Evolutionary conservation across 208 protist species (phyloP).

Genomic region (Polymyxa betae): DNA sequence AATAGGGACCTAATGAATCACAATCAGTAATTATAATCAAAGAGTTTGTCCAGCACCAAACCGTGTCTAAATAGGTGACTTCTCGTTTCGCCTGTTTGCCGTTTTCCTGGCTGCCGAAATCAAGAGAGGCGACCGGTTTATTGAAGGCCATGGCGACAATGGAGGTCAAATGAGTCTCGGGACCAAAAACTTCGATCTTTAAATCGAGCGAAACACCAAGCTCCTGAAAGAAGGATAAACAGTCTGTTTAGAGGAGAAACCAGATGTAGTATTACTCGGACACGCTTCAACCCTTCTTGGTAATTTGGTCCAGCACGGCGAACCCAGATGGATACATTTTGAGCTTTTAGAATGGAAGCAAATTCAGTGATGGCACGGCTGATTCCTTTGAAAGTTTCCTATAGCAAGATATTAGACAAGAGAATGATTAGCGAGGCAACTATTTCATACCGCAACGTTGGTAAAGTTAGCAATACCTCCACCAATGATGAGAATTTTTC

Average conservation of each 20-base stretch:
- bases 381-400: slow-evolving; percentile 81
- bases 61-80: slow-evolving; percentile 26
- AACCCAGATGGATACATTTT: slow-evolving; percentile 76
- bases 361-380: slow-evolving; percentile 73
- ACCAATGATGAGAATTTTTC: slow-evolving; percentile 64
- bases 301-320: slow-evolving; percentile 82
- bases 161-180: slow-evolving; percentile 81
- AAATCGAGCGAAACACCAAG: slow-evolving; percentile 55
- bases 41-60: neutral
- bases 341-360: slow-evolving; percentile 61
- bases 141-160: slow-evolving; percentile 77
- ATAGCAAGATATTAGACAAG: neutral
- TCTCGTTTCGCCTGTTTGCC: neutral
- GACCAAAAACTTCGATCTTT: slow-evolving; percentile 78
- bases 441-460: slow-evolving; percentile 72
- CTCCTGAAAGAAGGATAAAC: slow-evolving; percentile 51
- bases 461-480: slow-evolving; percentile 84
- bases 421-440: neutral
- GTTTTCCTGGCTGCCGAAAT: neutral
- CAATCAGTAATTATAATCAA: neutral
- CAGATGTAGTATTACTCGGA: slow-evolving; percentile 57
- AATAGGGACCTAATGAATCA: slow-evolving; percentile 16
- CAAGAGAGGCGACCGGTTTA: neutral
- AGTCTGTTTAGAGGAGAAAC: neutral
- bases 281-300: slow-evolving; percentile 78